A percentile compares a stretch with the other conserved stretches of the same genome.
These are phyloP conservation scores for Aethionema arabicum DNA, from an alignment of 345 rosid species.

Conservation along the genomic window DNA sequence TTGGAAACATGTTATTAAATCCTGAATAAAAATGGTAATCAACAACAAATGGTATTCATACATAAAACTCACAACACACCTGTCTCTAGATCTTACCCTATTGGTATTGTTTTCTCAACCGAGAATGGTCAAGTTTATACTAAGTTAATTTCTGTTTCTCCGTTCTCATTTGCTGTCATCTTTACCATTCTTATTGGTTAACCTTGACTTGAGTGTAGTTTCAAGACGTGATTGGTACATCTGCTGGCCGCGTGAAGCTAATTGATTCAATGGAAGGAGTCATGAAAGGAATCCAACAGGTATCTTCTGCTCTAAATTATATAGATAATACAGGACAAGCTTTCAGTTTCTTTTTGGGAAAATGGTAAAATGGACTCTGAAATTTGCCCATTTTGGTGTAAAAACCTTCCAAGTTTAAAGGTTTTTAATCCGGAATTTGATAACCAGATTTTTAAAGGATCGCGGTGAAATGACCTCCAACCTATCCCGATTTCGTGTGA, in stretches of 20 bases:
- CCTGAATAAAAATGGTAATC: too few species aligned
- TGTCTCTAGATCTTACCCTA: constrained; percentile 1
- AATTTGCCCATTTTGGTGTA: too few species aligned
- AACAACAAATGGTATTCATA: too few species aligned
- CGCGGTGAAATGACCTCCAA: too few species aligned
- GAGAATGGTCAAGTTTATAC: constrained; percentile 8
- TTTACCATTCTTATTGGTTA: background rate
- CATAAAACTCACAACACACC: too few species aligned
- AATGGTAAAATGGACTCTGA: too few species aligned
- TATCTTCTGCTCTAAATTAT: constrained; percentile 16
- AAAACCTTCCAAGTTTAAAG: too few species aligned
- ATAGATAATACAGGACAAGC: constrained; percentile 1
- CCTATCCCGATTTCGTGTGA: too few species aligned
- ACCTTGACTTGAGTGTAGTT: constrained; percentile 48
- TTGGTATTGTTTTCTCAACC: background rate
- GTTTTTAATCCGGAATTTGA: too few species aligned
- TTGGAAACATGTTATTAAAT: too few species aligned
- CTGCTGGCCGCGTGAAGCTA: constrained; percentile 64
- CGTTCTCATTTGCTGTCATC: background rate
- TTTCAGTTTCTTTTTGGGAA: background rate
- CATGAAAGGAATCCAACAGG: constrained; percentile 80
- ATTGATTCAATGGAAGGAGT: constrained; percentile 82
- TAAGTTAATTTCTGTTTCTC: constrained; percentile 11
- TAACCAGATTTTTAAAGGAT: too few species aligned
- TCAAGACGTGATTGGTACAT: constrained; percentile 65